phyloP scores from a whole-genome alignment of 2,329 filamentous ascomycete genomes.

The Sclerotinia minor region DNA sequence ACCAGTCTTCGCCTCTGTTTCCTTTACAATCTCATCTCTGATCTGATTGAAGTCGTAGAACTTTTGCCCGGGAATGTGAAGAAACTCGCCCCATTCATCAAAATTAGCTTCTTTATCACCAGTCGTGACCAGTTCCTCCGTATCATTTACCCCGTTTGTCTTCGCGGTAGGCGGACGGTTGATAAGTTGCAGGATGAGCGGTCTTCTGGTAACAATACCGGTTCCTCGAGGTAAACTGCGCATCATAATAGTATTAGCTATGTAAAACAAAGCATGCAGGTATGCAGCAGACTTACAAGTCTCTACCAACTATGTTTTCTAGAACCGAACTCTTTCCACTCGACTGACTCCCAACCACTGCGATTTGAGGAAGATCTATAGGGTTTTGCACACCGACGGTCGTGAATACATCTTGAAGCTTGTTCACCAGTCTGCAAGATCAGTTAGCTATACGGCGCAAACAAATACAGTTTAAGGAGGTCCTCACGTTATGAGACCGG shows the following conservation, averaged over 20 bases:
- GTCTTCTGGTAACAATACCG: constrained; percentile 94
- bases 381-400: constrained; percentile 99
- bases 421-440: constrained; percentile 78
- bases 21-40: constrained; percentile 92
- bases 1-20: constrained; percentile 95
- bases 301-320: constrained; percentile 97
- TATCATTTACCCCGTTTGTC: constrained; percentile 66
- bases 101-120: constrained; percentile 85
- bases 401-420: constrained; percentile 98
- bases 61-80: constrained; percentile 96
- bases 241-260: constrained; percentile 35
- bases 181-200: constrained; percentile 96
- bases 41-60: constrained; percentile 99
- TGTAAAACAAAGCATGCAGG: constrained; percentile 25
- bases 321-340: constrained; percentile 99
- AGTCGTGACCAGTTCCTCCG: constrained; percentile 61
- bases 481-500: constrained; percentile 63
- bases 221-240: constrained; percentile 89
- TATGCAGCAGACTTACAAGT: constrained; percentile 72
- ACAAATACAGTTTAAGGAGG: constrained; percentile 31
- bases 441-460: constrained; percentile 37
- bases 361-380: constrained; percentile 97
- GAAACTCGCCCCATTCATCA: constrained; percentile 98
- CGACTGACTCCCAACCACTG: constrained; percentile 96
- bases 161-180: constrained; percentile 70